phyloP scores from a whole-genome alignment of 495 filamentous ascomycete genomes.

The Penicillium desertorum region DNA sequence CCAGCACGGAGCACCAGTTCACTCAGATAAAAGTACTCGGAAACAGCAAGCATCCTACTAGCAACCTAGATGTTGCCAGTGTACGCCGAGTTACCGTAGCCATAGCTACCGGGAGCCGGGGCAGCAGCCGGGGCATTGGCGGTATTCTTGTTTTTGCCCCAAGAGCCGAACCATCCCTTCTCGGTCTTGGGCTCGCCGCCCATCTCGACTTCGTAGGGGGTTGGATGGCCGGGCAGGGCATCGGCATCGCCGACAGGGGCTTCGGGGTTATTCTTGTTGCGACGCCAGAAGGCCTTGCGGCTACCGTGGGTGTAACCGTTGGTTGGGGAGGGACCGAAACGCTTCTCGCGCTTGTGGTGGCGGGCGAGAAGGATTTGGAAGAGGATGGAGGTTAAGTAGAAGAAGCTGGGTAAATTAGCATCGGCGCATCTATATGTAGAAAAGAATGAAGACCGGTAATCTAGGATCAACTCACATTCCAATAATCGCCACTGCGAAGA shows the following conservation, averaged over 20 bases:
- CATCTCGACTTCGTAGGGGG: conserved; percentile 40
- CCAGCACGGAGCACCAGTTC: not conserved
- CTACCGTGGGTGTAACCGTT: conserved; percentile 77
- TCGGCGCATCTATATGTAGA: not conserved
- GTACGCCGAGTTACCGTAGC: conserved; percentile 43
- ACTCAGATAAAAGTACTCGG: not conserved
- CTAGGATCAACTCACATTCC: conserved; percentile 60
- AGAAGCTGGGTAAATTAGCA: conserved; percentile 45
- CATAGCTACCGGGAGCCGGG: conserved; percentile 26
- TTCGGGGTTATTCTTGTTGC: conserved; percentile 45
- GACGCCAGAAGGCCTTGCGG: conserved; percentile 50
- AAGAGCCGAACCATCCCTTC: conserved; percentile 30
- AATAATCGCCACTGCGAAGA: conserved; percentile 74
- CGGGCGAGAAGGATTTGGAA: conserved; percentile 64
- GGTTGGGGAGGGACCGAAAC: conserved; percentile 71
- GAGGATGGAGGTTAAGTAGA: conserved; percentile 65
- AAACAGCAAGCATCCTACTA: not conserved
- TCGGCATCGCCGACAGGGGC: conserved; percentile 25
- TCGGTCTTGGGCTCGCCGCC: conserved; percentile 23
- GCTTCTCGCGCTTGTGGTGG: conserved; percentile 73
- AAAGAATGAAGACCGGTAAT: not conserved
- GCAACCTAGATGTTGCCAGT: conserved; percentile 35
- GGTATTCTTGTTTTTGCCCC: conserved; percentile 30
- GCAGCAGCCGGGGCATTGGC: conserved; percentile 10
- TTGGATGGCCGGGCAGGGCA: conserved; percentile 38